These are phyloP conservation scores for Cardamine occulta DNA, from an alignment of 345 rosid genomes.

Conservation along the genomic window DNA sequence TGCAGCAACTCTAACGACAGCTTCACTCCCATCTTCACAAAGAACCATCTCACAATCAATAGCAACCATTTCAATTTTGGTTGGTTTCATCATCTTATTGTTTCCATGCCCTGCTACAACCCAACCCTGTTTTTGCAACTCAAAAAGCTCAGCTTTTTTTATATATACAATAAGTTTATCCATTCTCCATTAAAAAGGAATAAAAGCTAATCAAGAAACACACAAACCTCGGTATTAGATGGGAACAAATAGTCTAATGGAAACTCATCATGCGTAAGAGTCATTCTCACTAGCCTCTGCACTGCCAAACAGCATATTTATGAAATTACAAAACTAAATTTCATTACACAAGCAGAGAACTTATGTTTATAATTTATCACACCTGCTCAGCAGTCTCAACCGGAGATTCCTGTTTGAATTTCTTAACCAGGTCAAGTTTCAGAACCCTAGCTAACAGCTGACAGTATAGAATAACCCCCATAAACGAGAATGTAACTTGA, in stretches of 20 bases:
- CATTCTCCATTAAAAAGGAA: neutral
- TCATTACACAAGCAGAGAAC: constrained; percentile 17
- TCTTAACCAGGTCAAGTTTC: constrained; percentile 45
- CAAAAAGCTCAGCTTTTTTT: neutral
- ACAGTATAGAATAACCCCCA: neutral
- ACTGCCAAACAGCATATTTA: constrained; percentile 49
- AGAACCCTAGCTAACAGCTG: constrained; percentile 54
- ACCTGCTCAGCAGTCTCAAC: constrained; percentile 71
- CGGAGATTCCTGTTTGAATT: constrained; percentile 42
- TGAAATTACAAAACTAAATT: neutral
- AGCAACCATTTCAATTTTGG: constrained; percentile 49
- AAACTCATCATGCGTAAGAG: constrained; percentile 63
- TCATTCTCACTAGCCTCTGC: constrained; percentile 77
- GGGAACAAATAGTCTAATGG: constrained; percentile 62
- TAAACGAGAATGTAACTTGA: neutral
- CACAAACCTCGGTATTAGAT: constrained; percentile 59
- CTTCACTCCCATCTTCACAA: constrained; percentile 89
- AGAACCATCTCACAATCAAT: constrained; percentile 97
- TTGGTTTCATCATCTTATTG: constrained; percentile 35
- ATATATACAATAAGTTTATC: neutral
- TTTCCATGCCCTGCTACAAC: constrained; percentile 50
- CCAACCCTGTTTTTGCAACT: constrained; percentile 60
- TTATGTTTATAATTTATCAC: neutral
- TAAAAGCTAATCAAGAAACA: neutral
- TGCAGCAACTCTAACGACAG: constrained; percentile 72